These are phyloP conservation scores for Agaricus sinodeliciosus DNA, from an alignment of 768 basidiomycete species.

Conservation along the genomic window DNA sequence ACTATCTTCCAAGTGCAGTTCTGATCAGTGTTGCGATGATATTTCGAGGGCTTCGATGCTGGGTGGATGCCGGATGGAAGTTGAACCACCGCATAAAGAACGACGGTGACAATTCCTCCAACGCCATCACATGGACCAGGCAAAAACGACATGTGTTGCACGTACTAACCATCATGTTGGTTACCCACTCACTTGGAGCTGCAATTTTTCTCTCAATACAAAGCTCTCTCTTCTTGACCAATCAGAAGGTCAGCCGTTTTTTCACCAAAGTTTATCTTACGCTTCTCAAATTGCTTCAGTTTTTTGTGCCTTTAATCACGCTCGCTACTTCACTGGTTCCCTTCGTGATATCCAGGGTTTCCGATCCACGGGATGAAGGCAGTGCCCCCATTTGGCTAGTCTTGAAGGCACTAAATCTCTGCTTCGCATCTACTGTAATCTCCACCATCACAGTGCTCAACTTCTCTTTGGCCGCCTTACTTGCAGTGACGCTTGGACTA, in stretches of 20 bases:
- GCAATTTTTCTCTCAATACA: slow-evolving; percentile 43
- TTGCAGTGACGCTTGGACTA: slow-evolving; percentile 58
- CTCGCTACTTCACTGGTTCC: slow-evolving; percentile 23
- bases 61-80: slow-evolving; percentile 64
- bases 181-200: slow-evolving; percentile 50
- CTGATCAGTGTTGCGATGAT: slow-evolving; percentile 82
- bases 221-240: slow-evolving; percentile 35
- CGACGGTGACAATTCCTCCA: slow-evolving; percentile 13
- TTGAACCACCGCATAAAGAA: slow-evolving; percentile 13
- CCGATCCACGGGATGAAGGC: slow-evolving; percentile 17
- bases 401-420: slow-evolving; percentile 71
- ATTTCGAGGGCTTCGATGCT: slow-evolving; percentile 69
- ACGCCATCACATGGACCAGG: slow-evolving; percentile 30
- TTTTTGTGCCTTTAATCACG: slow-evolving; percentile 2
- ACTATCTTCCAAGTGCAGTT: slow-evolving; percentile 83
- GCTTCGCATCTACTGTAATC: slow-evolving; percentile 80
- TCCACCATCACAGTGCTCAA: slow-evolving; percentile 85
- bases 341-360: slow-evolving; percentile 23
- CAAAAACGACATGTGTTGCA: slow-evolving; percentile 49
- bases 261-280: not conserved
- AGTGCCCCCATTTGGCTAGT: slow-evolving; percentile 37
- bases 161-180: slow-evolving; percentile 44
- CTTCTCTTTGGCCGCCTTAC: slow-evolving; percentile 77
- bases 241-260: slow-evolving; percentile 30
- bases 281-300: slow-evolving; percentile 7